Conservation (phyloP, 345 rosid genomes). For the Brassica juncea region DNA sequence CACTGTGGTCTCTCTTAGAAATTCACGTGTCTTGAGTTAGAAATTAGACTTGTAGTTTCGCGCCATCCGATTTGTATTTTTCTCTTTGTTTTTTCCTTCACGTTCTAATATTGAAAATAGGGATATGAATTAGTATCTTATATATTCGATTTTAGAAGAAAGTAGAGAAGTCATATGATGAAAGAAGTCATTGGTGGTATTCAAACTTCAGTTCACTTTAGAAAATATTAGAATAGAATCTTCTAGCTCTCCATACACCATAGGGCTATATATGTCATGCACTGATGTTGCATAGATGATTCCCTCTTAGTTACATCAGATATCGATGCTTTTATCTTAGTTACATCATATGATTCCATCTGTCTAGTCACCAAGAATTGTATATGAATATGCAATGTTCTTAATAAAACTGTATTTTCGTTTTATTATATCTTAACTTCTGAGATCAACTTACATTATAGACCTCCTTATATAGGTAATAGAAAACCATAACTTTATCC, state of each 20-base stretch:
- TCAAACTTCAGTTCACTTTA: constrained; percentile 37
- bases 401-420: too few species aligned
- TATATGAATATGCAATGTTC: too few species aligned
- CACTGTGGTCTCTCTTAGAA: constrained; percentile 38
- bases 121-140: constrained; percentile 13
- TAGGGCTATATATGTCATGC: constrained; percentile 32
- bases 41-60: constrained; percentile 39
- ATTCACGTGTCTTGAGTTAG: constrained; percentile 39
- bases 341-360: too few species aligned
- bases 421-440: too few species aligned
- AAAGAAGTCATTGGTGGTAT: constrained; percentile 24
- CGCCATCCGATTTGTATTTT: constrained; percentile 42
- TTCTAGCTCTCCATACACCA: constrained; percentile 34
- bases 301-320: constrained; percentile 8
- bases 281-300: neutral
- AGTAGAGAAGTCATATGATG: constrained; percentile 33
- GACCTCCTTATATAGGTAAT: too few species aligned
- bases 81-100: constrained; percentile 40
- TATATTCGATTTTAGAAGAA: constrained; percentile 16
- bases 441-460: too few species aligned
- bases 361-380: too few species aligned
- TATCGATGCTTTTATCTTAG: too few species aligned
- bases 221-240: constrained; percentile 35
- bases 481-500: too few species aligned
- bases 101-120: constrained; percentile 38